phyloP scores from a whole-genome alignment of 257 asterid genomes.

The Fraxinus excelsior region DNA sequence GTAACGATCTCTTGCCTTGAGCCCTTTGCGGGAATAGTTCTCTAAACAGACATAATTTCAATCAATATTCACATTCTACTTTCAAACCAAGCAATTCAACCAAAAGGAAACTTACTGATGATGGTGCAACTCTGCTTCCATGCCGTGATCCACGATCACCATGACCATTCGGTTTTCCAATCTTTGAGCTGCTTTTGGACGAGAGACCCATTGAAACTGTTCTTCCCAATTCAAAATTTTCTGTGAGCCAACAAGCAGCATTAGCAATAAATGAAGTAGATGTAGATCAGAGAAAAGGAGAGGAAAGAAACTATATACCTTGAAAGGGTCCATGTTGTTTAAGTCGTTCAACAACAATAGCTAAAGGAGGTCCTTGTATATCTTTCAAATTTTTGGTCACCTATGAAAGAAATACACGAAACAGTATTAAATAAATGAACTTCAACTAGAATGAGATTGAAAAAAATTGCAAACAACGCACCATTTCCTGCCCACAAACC shows the following conservation, averaged over 20 bases:
- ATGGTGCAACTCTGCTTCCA: constrained; percentile 75
- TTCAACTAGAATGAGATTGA: constrained; percentile 9
- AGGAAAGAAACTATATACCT: constrained; percentile 42
- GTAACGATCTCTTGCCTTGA: constrained; percentile 71
- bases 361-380: constrained; percentile 94
- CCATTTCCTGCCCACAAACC: constrained; percentile 95
- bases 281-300: constrained; percentile 8
- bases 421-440: constrained; percentile 15
- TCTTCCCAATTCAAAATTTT: constrained; percentile 62
- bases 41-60: constrained; percentile 41
- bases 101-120: constrained; percentile 56
- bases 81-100: constrained; percentile 24
- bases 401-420: constrained; percentile 34
- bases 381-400: constrained; percentile 87
- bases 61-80: constrained; percentile 7
- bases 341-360: constrained; percentile 83
- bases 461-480: constrained; percentile 31
- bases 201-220: constrained; percentile 51
- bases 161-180: constrained; percentile 64
- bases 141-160: constrained; percentile 68
- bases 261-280: constrained; percentile 16
- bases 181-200: constrained; percentile 67
- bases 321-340: constrained; percentile 65
- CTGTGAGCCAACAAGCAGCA: constrained; percentile 43
- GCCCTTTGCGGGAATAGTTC: constrained; percentile 69